A percentile compares a stretch with the other conserved stretches of the same genome.
Conservation (phyloP, 2,329 filamentous ascomycete genomes). For the Xylariaceae sp. region DNA sequence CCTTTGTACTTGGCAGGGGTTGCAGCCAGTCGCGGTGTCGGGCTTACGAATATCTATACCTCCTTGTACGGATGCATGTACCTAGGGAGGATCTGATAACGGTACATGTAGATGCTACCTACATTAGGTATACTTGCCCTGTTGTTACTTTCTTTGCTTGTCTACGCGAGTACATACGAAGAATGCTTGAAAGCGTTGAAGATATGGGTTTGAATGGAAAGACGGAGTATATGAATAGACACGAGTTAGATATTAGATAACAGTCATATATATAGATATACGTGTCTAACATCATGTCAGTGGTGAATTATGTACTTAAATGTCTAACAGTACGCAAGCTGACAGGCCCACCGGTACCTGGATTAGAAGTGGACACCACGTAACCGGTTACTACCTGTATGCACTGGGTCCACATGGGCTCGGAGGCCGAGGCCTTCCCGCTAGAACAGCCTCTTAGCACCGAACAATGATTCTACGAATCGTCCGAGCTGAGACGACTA, state of each 20-base stretch:
- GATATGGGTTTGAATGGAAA: too few species aligned
- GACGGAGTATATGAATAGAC: too few species aligned
- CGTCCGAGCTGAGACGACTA: neutral
- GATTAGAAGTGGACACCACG: too few species aligned
- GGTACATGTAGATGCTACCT: neutral
- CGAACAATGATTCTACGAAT: neutral
- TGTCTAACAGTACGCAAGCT: too few species aligned
- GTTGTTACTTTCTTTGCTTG: too few species aligned
- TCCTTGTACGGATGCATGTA: too few species aligned
- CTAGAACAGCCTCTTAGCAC: neutral
- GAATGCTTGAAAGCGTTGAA: too few species aligned
- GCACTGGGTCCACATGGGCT: neutral
- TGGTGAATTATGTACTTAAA: neutral
- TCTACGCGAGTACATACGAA: too few species aligned
- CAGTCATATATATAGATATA: neutral
- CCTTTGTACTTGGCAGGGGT: constrained; percentile 23
- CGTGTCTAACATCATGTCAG: neutral
- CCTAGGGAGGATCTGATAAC: neutral
- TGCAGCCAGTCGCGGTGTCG: neutral
- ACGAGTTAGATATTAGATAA: too few species aligned
- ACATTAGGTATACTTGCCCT: too few species aligned
- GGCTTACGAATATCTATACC: neutral
- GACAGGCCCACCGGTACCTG: neutral
- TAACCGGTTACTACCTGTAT: too few species aligned
- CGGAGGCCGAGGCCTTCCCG: neutral